Conservation (phyloP, 495 filamentous ascomycete species). For the Aspergillus coremiiformis region DNA sequence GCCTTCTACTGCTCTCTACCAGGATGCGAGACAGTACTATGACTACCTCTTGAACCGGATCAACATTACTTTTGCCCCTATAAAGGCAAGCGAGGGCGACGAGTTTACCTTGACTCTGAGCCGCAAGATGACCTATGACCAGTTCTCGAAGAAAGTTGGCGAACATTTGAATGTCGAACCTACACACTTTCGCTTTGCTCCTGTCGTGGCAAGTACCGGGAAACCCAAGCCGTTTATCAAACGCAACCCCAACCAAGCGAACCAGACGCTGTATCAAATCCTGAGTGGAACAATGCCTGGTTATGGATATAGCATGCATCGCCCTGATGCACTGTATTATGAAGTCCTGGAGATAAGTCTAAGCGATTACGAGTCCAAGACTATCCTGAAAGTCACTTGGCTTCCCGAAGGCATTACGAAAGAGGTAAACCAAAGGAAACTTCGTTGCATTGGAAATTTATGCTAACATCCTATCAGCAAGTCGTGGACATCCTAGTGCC, state of each 20-base stretch:
- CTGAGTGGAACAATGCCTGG: slow-evolving; percentile 57
- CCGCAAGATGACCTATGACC: slow-evolving; percentile 85
- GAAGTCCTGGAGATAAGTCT: slow-evolving; percentile 91
- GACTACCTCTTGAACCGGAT: slow-evolving; percentile 85
- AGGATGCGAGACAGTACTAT: slow-evolving; percentile 77
- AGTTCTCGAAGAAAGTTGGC: slow-evolving; percentile 76
- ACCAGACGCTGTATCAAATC: slow-evolving; percentile 59
- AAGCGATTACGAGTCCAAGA: slow-evolving; percentile 87
- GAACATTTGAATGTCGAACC: slow-evolving; percentile 70
- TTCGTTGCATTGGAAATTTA: background rate
- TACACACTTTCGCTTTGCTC: slow-evolving; percentile 85
- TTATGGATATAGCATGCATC: slow-evolving; percentile 59
- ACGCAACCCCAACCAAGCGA: slow-evolving; percentile 54
- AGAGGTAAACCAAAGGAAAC: slow-evolving; percentile 51
- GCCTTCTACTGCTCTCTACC: slow-evolving; percentile 37
- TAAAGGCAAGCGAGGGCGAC: slow-evolving; percentile 35
- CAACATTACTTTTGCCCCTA: slow-evolving; percentile 47
- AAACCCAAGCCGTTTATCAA: slow-evolving; percentile 71
- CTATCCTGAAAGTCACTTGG: slow-evolving; percentile 70
- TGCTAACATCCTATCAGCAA: slow-evolving; percentile 42
- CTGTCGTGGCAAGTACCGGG: slow-evolving; percentile 64
- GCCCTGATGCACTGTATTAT: slow-evolving; percentile 72
- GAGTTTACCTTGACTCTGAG: slow-evolving; percentile 70
- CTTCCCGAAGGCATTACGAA: slow-evolving; percentile 86
- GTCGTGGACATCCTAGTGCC: slow-evolving; percentile 71